Evolutionary conservation across 106 monocot genomes (phyloP).

Genomic region (Iris macrosiphon): DNA sequence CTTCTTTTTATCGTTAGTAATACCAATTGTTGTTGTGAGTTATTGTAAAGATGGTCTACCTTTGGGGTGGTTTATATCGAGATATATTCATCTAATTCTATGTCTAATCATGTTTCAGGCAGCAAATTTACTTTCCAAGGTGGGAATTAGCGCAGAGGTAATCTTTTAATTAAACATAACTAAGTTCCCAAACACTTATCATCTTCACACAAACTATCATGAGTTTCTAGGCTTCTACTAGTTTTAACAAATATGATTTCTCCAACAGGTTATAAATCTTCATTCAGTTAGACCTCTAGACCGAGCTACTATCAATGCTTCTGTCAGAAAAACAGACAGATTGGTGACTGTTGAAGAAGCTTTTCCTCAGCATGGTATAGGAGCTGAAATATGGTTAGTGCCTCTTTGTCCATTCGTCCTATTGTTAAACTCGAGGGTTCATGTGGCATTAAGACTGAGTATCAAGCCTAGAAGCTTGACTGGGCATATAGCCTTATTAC

Average conservation of each 20-base stretch:
- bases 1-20: no score
- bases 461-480: no score
- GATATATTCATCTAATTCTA: background rate
- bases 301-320: conserved; percentile 69
- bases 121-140: conserved; percentile 62
- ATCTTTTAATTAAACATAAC: no score
- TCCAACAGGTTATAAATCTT: conserved; percentile 93
- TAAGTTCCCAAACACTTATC: background rate
- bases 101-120: conserved; percentile 27
- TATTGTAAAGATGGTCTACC: no score
- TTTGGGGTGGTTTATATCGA: no score
- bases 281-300: conserved; percentile 82
- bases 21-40: no score
- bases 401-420: no score
- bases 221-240: background rate
- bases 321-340: conserved; percentile 88
- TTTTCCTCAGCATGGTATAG: conserved; percentile 85
- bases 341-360: conserved; percentile 89
- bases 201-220: background rate
- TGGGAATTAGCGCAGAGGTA: conserved; percentile 72
- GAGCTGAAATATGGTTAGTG: conserved; percentile 75
- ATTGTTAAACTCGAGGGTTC: no score
- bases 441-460: no score
- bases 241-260: background rate
- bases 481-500: no score